A percentile compares a stretch with the other conserved stretches of the same genome.
These are phyloP conservation scores for Corynespora cassiicola DNA, from an alignment of 2,329 filamentous ascomycete genomes.

Conservation along the genomic window DNA sequence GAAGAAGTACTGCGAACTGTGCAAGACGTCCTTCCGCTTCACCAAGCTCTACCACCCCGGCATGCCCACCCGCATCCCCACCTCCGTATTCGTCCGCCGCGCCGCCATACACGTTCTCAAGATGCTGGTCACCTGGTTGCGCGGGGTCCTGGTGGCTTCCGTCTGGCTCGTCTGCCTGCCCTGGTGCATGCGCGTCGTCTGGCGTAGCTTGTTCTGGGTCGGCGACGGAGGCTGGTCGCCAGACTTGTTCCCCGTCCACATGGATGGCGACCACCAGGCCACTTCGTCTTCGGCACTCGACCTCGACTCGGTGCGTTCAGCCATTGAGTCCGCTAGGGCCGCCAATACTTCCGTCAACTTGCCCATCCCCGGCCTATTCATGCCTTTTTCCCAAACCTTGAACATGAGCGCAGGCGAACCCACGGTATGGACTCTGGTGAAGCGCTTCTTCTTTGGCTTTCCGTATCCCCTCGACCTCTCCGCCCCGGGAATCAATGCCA, in stretches of 20 bases:
- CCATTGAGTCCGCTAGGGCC: slow-evolving; percentile 24
- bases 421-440: slow-evolving; percentile 53
- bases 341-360: slow-evolving; percentile 22
- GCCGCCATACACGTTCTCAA: slow-evolving; percentile 74
- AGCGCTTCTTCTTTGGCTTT: slow-evolving; percentile 47
- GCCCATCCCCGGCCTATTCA: slow-evolving; percentile 37
- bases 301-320: slow-evolving; percentile 23
- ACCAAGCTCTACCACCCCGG: slow-evolving; percentile 95
- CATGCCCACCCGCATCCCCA: slow-evolving; percentile 86
- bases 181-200: slow-evolving; percentile 88
- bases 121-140: slow-evolving; percentile 77
- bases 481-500: slow-evolving; percentile 25
- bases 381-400: slow-evolving; percentile 48
- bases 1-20: slow-evolving; percentile 99
- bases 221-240: slow-evolving; percentile 75
- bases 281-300: slow-evolving; percentile 13
- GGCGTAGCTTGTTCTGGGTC: slow-evolving; percentile 94
- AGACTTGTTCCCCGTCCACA: slow-evolving; percentile 40
- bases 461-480: slow-evolving; percentile 28
- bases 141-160: slow-evolving; percentile 77
- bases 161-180: slow-evolving; percentile 92
- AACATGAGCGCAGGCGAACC: slow-evolving; percentile 53
- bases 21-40: slow-evolving; percentile 97
- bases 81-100: slow-evolving; percentile 80
- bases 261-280: slow-evolving; percentile 1